Percentiles rank a stretch among this genome's conserved stretches.
phyloP scores from a whole-genome alignment of 1,139 yeast species.

The Lodderomyces elongisporus region DNA sequence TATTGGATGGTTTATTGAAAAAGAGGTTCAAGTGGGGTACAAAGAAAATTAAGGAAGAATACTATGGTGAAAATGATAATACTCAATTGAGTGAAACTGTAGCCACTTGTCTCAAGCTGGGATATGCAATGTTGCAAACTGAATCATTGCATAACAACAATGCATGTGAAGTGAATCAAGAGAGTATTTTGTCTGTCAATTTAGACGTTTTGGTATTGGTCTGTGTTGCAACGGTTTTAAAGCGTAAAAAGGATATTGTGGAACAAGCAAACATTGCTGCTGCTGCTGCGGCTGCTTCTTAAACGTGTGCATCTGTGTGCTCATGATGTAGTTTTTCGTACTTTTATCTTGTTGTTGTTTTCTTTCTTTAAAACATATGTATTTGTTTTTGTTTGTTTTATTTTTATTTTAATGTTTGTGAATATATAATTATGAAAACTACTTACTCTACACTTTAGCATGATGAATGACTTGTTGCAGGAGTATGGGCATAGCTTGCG shows the following conservation, averaged over 20 bases:
- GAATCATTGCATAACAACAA: slow-evolving; percentile 7
- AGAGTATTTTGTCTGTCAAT: slow-evolving; percentile 10
- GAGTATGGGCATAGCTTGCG: no score
- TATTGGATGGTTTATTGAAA: slow-evolving; percentile 6
- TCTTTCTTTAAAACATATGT: no score
- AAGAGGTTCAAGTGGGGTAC: slow-evolving; percentile 6
- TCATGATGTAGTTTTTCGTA: no score
- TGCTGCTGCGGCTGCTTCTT: background rate
- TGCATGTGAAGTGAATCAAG: no score
- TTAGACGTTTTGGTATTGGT: slow-evolving; percentile 12
- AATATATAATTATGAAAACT: no score
- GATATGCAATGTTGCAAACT: slow-evolving; percentile 10
- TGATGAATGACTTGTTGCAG: no score
- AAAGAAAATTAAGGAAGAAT: slow-evolving; percentile 8
- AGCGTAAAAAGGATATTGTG: slow-evolving; percentile 16
- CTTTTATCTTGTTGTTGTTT: no score
- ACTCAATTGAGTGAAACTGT: slow-evolving; percentile 9
- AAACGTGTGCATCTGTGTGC: no score
- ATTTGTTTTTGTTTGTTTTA: no score
- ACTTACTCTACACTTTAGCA: no score
- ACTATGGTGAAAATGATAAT: slow-evolving; percentile 7
- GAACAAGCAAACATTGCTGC: slow-evolving; percentile 5
- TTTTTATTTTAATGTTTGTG: no score
- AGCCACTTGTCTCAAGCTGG: slow-evolving; percentile 6
- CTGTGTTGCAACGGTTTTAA: slow-evolving; percentile 12